Percentiles rank a stretch among this genome's conserved stretches.
phyloP scores from a whole-genome alignment of 2,329 filamentous ascomycete species.

The Tolypocladium paradoxum region DNA sequence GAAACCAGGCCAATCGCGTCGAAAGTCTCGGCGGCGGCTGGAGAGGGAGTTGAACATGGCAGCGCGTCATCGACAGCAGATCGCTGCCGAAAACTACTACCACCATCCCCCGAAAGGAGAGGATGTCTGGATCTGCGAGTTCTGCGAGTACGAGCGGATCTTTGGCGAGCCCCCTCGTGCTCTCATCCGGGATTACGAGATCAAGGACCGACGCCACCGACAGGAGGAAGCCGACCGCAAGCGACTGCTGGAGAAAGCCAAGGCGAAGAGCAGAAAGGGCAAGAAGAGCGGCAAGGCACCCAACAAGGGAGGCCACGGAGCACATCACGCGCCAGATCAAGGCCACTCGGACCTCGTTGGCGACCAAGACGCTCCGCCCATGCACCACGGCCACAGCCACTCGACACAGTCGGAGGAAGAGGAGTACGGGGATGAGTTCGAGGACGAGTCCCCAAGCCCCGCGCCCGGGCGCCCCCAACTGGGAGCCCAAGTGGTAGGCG shows the following conservation, averaged over 20 bases:
- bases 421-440: slow-evolving; percentile 24
- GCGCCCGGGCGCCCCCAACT: slow-evolving; percentile 6
- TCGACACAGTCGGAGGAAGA: slow-evolving; percentile 26
- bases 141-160: slow-evolving; percentile 95
- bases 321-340: slow-evolving; percentile 12
- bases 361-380: slow-evolving; percentile 9
- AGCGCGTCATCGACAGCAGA: slow-evolving; percentile 64
- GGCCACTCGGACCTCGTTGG: slow-evolving; percentile 11
- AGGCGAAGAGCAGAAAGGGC: slow-evolving; percentile 82
- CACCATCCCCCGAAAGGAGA: slow-evolving; percentile 59
- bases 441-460: slow-evolving; percentile 15
- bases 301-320: slow-evolving; percentile 15
- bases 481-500: slow-evolving; percentile 1
- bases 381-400: slow-evolving; percentile 19
- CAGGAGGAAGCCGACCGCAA: slow-evolving; percentile 80
- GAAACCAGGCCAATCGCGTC: slow-evolving; percentile 23
- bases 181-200: slow-evolving; percentile 84
- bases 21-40: slow-evolving; percentile 53
- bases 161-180: slow-evolving; percentile 80
- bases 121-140: slow-evolving; percentile 92
- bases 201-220: slow-evolving; percentile 79
- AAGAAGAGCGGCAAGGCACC: slow-evolving; percentile 64
- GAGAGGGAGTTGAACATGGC: slow-evolving; percentile 64
- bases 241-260: slow-evolving; percentile 79
- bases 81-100: slow-evolving; percentile 67